Conservation (phyloP, 495 filamentous ascomycete genomes). For the Parathielavia hyrcaniae region DNA sequence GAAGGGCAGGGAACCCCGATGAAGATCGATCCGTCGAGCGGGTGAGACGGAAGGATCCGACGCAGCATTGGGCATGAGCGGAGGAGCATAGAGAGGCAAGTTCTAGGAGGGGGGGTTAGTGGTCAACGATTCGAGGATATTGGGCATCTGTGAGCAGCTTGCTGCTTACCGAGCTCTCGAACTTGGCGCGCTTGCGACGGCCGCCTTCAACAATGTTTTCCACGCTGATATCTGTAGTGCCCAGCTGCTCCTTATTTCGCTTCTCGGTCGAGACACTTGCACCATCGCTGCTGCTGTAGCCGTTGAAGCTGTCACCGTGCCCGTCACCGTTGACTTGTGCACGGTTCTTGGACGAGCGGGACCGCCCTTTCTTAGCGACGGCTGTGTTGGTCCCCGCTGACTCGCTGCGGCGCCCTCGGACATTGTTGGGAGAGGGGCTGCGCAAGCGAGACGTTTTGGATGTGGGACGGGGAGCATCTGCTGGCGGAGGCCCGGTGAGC, state of each 20-base stretch:
- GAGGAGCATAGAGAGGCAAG: constrained; percentile 87
- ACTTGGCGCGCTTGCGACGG: constrained; percentile 91
- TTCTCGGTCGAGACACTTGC: constrained; percentile 67
- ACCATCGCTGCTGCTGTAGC: constrained; percentile 76
- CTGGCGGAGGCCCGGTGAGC: constrained; percentile 46
- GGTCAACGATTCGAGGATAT: constrained; percentile 14
- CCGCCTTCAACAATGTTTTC: constrained; percentile 97
- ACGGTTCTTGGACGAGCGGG: constrained; percentile 64
- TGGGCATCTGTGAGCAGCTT: neutral
- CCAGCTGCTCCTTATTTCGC: constrained; percentile 70
- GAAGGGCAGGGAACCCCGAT: constrained; percentile 58
- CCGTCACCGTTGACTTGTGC: constrained; percentile 60
- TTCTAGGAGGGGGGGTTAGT: constrained; percentile 53
- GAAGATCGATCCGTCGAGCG: constrained; percentile 62
- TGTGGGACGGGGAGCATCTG: constrained; percentile 55
- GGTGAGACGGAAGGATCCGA: constrained; percentile 92
- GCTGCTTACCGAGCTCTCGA: constrained; percentile 84
- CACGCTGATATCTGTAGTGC: constrained; percentile 93
- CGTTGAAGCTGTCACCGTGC: constrained; percentile 58
- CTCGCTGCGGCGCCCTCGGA: constrained; percentile 68
- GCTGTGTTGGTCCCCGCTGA: constrained; percentile 54
- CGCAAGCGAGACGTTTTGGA: constrained; percentile 65
- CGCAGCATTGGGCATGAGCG: constrained; percentile 79
- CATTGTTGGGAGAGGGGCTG: constrained; percentile 73
- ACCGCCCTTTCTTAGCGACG: constrained; percentile 55